These are phyloP conservation scores for Leucaena leucocephala DNA, from an alignment of 306 rosid species.

Conservation along the genomic window DNA sequence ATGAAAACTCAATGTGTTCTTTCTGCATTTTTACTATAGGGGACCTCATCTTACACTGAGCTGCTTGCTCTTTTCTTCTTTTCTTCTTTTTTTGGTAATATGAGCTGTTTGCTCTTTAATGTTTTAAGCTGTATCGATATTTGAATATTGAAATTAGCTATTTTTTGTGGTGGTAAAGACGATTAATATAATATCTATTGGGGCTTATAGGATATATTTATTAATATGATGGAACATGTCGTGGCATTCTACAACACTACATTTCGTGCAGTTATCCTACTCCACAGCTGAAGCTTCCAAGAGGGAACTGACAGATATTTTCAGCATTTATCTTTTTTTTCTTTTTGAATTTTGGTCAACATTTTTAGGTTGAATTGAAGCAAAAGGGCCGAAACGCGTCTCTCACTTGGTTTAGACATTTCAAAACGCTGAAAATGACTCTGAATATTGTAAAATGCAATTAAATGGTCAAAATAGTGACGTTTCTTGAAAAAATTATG, in stretches of 20 bases:
- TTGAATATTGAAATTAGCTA: neutral
- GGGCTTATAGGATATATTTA: neutral
- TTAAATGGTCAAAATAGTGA: neutral
- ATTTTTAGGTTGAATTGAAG: neutral
- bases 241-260: neutral
- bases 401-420: neutral
- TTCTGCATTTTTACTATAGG: conserved; percentile 8
- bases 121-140: neutral
- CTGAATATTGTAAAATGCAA: neutral
- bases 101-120: conserved; percentile 10
- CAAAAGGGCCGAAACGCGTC: neutral
- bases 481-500: neutral
- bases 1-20: conserved; percentile 22
- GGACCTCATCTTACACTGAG: conserved; percentile 14
- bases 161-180: neutral
- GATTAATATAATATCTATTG: neutral
- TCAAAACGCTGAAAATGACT: neutral
- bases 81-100: neutral
- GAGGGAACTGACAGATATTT: neutral
- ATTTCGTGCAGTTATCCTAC: neutral
- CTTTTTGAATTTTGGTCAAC: too few relatives aligned
- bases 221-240: neutral
- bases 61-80: neutral
- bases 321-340: too few relatives aligned
- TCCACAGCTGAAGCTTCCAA: neutral